Evolutionary conservation across 768 basidiomycete species (phyloP), one percentile per base, ranked within the genome.

Genomic region (Xerocomus spinulosus): DNA sequence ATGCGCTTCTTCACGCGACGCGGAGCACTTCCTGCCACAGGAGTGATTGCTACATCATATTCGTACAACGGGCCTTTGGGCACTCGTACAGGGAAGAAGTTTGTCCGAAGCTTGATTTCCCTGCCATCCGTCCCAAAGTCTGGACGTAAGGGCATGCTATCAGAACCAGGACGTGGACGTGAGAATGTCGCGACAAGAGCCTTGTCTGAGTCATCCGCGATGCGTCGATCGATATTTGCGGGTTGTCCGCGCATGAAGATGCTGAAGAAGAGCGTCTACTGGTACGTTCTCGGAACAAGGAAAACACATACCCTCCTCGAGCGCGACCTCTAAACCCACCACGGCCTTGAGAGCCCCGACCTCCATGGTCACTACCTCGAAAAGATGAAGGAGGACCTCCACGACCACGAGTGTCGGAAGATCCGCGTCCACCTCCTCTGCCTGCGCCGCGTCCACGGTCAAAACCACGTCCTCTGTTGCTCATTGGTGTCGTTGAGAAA

Each of bases 211-310:
- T 63, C 50, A 43, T 73, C 69, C 45, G 63, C 28, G 68, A 63
- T 61, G 66, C 88, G 87, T 37, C 68, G 67, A 49, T 81, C 75
- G 34, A 90, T 63, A 13, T 77, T 71, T 54, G 59, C 83, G 64
- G 61, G 62, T 44, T 51, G 51, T 33, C 63, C 62, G 2, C 64
- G 64, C 41, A 67, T 61, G 52, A 75, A 79, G 25, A 77, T 57
- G n/a, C 76, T 77, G 44, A 10, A 39, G 40, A 2, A 38, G 23
- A 24, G 17, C 15, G 23, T 48, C 49, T 9, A 44, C 10, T 28
- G 24, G 33, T n/a, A 28, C 20, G 48, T 21, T 41, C 34, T 21
- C 24, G 7, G 17, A 18, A 39, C 30, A 25, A 35, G 9, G 25
- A 35, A 36, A 28, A 35, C 42, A 45, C 71, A 46, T 56, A 74